phyloP scores from a whole-genome alignment of 2,329 filamentous ascomycete species.

The Cladosporium sp. region DNA sequence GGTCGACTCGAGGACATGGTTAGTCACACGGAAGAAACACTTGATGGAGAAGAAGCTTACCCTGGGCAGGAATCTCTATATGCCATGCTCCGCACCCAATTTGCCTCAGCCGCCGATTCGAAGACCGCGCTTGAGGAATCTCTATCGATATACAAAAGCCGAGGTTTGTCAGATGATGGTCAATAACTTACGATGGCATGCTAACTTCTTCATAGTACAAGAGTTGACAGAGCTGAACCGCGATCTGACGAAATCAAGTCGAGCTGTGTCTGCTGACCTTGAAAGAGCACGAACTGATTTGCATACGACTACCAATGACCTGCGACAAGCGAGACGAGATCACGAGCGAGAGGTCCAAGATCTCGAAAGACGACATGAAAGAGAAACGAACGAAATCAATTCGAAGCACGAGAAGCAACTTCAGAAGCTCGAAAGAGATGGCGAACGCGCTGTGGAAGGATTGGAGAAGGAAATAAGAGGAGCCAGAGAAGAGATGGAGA shows the following conservation, averaged over 20 bases:
- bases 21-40: neutral
- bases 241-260: conserved; percentile 55
- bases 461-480: conserved; percentile 54
- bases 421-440: conserved; percentile 39
- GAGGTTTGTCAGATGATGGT: conserved; percentile 58
- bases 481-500: conserved; percentile 46
- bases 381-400: conserved; percentile 30
- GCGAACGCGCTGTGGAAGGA: conserved; percentile 58
- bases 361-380: conserved; percentile 33
- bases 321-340: conserved; percentile 37
- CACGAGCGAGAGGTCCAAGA: conserved; percentile 38
- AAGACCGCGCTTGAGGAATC: conserved; percentile 72
- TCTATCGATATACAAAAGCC: conserved; percentile 71
- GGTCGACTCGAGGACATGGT: conserved; percentile 70
- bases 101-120: conserved; percentile 69
- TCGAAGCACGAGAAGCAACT: conserved; percentile 35
- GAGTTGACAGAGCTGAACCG: conserved; percentile 33
- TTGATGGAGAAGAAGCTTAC: conserved; percentile 9
- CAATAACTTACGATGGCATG: neutral
- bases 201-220: conserved; percentile 18
- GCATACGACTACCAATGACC: conserved; percentile 37
- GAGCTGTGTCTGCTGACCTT: conserved; percentile 66
- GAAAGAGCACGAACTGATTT: conserved; percentile 42
- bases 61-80: conserved; percentile 63
- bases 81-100: conserved; percentile 68